Conservation (phyloP, 805 yeast genomes). For the Metschnikowia bowlesiae region DNA sequence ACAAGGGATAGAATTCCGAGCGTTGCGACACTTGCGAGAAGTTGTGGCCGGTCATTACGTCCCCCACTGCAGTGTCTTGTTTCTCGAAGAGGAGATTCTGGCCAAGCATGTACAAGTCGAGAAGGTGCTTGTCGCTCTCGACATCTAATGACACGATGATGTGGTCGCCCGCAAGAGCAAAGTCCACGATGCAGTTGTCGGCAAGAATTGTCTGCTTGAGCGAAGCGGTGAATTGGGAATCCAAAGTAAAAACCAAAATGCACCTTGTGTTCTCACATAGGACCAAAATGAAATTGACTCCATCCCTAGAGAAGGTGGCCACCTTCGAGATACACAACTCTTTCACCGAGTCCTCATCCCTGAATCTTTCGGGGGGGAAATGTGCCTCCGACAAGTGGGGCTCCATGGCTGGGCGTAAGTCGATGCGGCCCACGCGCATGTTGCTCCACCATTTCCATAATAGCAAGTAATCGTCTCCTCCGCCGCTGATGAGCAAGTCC, state of each 20-base stretch:
- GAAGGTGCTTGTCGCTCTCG: constrained; percentile 23
- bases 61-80: constrained; percentile 14
- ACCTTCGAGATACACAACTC: constrained; percentile 54
- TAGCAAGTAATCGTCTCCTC: constrained; percentile 77
- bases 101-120: constrained; percentile 20
- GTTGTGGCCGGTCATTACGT: constrained; percentile 23
- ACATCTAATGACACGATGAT: constrained; percentile 30
- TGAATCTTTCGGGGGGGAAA: constrained; percentile 60
- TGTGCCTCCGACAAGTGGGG: constrained; percentile 52
- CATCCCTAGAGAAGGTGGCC: constrained; percentile 24
- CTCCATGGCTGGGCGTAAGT: constrained; percentile 38
- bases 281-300: constrained; percentile 35
- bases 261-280: constrained; percentile 50
- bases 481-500: constrained; percentile 67
- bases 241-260: constrained; percentile 35
- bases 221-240: constrained; percentile 20
- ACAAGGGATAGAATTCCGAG: constrained; percentile 45
- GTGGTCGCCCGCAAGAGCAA: constrained; percentile 18
- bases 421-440: constrained; percentile 44
- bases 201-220: constrained; percentile 30
- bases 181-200: constrained; percentile 25
- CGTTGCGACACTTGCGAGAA: constrained; percentile 31
- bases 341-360: constrained; percentile 44
- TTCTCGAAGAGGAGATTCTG: constrained; percentile 17
- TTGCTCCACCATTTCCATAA: constrained; percentile 74